Evolutionary conservation across 345 rosid genomes (phyloP).

Genomic region (Lepidium sativum): DNA sequence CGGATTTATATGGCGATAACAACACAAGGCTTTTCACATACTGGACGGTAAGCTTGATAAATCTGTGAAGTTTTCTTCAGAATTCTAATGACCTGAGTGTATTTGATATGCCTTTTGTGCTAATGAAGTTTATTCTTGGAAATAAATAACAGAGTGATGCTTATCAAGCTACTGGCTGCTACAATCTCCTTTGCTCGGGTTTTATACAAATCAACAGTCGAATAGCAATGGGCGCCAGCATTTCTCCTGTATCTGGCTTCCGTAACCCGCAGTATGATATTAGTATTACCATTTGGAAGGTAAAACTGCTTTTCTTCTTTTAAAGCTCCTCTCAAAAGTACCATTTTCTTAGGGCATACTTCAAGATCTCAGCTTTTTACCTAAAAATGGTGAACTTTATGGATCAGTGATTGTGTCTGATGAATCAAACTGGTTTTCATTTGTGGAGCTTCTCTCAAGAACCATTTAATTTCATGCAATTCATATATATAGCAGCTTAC

Average conservation of each 20-base stretch:
- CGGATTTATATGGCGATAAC: constrained; percentile 67
- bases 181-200: constrained; percentile 68
- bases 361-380: neutral
- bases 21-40: constrained; percentile 69
- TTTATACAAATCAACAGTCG: constrained; percentile 67
- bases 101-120: neutral
- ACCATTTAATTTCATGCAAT: neutral
- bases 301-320: neutral
- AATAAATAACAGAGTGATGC: constrained; percentile 48
- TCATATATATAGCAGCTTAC: neutral
- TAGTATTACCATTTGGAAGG: constrained; percentile 70
- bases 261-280: constrained; percentile 56
- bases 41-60: constrained; percentile 53
- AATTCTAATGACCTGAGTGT: neutral
- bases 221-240: constrained; percentile 78
- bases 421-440: neutral
- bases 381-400: neutral
- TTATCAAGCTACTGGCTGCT: constrained; percentile 78
- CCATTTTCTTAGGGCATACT: neutral
- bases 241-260: constrained; percentile 51
- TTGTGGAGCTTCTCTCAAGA: neutral
- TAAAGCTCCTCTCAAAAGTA: neutral
- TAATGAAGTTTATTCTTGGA: neutral
- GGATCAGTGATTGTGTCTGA: neutral
- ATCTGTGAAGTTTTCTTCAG: neutral